A percentile compares a stretch with the other conserved stretches of the same genome.
These are phyloP conservation scores for Colletotrichum abscissum DNA, from an alignment of 2,329 filamentous ascomycete genomes.

Conservation along the genomic window DNA sequence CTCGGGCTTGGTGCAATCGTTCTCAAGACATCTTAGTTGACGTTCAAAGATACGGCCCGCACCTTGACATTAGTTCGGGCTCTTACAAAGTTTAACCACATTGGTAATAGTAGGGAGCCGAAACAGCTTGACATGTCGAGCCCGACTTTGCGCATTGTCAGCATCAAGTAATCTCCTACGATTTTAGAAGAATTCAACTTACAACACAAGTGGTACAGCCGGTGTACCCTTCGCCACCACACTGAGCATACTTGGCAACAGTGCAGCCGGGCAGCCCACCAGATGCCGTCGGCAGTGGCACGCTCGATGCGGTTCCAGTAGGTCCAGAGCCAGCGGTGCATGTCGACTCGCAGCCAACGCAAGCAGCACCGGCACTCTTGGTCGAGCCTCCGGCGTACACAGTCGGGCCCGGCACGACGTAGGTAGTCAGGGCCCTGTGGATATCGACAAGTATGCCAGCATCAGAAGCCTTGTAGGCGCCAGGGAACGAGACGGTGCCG, in stretches of 20 bases:
- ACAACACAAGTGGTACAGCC: conserved; percentile 33
- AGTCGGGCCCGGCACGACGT: conserved; percentile 56
- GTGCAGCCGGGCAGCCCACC: conserved; percentile 24
- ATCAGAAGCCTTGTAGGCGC: conserved; percentile 42
- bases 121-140: conserved; percentile 25
- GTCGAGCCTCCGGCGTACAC: conserved; percentile 54
- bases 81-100: not conserved
- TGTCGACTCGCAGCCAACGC: conserved; percentile 53
- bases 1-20: not conserved
- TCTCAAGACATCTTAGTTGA: not conserved
- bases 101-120: conserved; percentile 25
- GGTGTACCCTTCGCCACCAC: conserved; percentile 20
- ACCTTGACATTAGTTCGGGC: not conserved
- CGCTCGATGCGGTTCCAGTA: conserved; percentile 40
- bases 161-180: not conserved
- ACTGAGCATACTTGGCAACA: conserved; percentile 31
- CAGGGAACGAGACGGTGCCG: conserved; percentile 37
- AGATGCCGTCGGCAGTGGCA: conserved; percentile 28
- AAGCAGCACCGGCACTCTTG: conserved; percentile 52
- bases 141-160: not conserved
- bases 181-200: not conserved
- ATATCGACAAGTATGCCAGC: conserved; percentile 61
- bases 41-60: not conserved
- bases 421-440: conserved; percentile 51
- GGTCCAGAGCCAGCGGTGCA: conserved; percentile 48